Percentiles rank a stretch among this genome's conserved stretches.
phyloP scores from a whole-genome alignment of 306 rosid genomes.

The Cajanus cajan region DNA sequence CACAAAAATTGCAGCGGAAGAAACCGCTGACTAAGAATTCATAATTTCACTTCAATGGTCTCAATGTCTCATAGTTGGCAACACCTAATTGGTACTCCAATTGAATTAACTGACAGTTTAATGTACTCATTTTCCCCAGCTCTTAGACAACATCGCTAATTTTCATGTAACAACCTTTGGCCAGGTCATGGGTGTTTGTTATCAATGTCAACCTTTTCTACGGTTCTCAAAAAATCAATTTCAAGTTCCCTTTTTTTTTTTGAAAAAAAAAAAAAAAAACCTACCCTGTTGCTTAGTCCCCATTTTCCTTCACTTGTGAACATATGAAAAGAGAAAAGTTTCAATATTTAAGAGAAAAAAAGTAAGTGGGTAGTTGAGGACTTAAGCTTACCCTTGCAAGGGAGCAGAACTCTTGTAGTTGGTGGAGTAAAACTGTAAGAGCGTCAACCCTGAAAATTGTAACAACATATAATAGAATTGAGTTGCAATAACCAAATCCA shows the following conservation, averaged over 20 bases:
- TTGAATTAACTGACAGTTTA: background rate
- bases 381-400: conserved; percentile 59
- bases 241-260: background rate
- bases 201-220: background rate
- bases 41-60: background rate
- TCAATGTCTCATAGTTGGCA: background rate
- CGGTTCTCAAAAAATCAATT: background rate
- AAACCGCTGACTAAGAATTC: background rate
- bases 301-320: background rate
- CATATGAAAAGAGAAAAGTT: background rate
- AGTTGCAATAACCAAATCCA: background rate
- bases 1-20: background rate
- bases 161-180: background rate
- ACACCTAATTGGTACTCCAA: background rate
- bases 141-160: background rate
- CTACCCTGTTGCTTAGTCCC: background rate
- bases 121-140: background rate
- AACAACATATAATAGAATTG: background rate
- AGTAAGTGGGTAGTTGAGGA: background rate
- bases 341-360: background rate
- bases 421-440: conserved; percentile 71
- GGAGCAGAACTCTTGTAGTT: conserved; percentile 86
- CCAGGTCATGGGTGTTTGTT: background rate
- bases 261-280: background rate
- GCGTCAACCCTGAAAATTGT: conserved; percentile 49